Evolutionary conservation across 2,329 filamentous ascomycete species (phyloP).

Genomic region (Aureobasidium mangrovei): DNA sequence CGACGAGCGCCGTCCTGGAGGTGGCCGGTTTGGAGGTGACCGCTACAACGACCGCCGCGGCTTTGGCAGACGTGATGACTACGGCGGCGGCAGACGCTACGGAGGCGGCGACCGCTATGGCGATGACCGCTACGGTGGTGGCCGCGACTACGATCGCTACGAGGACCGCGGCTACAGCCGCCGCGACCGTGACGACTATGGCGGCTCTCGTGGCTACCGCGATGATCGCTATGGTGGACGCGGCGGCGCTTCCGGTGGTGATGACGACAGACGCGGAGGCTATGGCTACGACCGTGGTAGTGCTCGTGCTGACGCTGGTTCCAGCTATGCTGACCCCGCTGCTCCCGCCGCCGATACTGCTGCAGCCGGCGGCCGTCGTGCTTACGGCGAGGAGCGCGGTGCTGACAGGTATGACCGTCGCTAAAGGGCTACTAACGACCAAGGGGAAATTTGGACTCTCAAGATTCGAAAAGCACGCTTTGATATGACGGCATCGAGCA

Average conservation of each 20-base stretch:
- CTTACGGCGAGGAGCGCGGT: conserved; percentile 10
- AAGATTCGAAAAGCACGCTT: not conserved
- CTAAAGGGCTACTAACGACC: conserved; percentile 12
- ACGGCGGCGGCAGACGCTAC: conserved; percentile 39
- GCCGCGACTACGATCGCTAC: conserved; percentile 32
- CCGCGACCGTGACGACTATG: conserved; percentile 18
- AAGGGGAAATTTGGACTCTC: not conserved
- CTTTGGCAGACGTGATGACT: conserved; percentile 40
- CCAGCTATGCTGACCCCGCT: conserved; percentile 10
- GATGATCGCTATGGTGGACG: conserved; percentile 23
- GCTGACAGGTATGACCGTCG: conserved; percentile 16
- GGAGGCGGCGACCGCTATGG: conserved; percentile 34
- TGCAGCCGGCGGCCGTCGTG: conserved; percentile 10
- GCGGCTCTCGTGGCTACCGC: conserved; percentile 7
- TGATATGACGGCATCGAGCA: conserved; percentile 5
- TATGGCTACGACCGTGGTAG: conserved; percentile 31
- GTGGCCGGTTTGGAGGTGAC: conserved; percentile 27
- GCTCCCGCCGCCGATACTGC: conserved; percentile 11
- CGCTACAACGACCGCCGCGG: conserved; percentile 25
- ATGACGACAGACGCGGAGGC: conserved; percentile 30
- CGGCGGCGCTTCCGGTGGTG: conserved; percentile 17
- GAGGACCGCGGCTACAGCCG: conserved; percentile 38
- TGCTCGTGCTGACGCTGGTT: conserved; percentile 10
- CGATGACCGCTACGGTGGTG: conserved; percentile 27
- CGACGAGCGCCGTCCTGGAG: conserved; percentile 34